Base-by-base conservation (phyloP, 2,329 filamentous ascomycete species). In the Fusarium piperis region DNA sequence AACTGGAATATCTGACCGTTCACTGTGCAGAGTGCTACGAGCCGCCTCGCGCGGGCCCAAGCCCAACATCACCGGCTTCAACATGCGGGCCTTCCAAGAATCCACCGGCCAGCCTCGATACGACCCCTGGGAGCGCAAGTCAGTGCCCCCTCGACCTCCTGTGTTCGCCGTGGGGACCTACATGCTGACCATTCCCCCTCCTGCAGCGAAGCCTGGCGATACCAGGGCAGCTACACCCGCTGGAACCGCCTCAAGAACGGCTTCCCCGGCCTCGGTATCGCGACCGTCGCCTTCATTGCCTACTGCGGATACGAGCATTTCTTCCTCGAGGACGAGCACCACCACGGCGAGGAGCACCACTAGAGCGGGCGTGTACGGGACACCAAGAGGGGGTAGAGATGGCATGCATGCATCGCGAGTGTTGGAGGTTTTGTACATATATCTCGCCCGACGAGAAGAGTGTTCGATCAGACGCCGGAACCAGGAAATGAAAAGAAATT, bases 241-340 rank as follows among this genome's bases (percentile, higher is more conserved):
- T 93, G 87, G 85, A 97, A 97, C 85, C 92, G 96, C 77, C 96
- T 98, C 87, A 94, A 92, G 85, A 86, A 89, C 78, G 87, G 90
- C 72, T 94, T 99, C 81, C 96, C 96, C 38, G 96, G 96, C 68
- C 88, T 99, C 77, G 96, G 96, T 72, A 97, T 95, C 76, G 96
- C 94, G 33, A 93, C 93, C 6, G 95, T 96, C 67, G 95, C 95
- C 51, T 99, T 99, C 82, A 90, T 92, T 56, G 91, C 86, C 71
- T 99, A 99, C 85, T 94, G 95, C 82, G 90, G 89, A 67, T 97
- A 94, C 83, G 96, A 99, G 85, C 90, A 96, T 82, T 84, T 97
- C 62, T 97, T 98, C 82, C 80, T 97, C 76, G 88, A 92, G 78
- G 92, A 95, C 71, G 88, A 91, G 70, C 89, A 91, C 75, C 89